Evolutionary conservation across 768 basidiomycete species (phyloP).

Genomic region (Trametes cingulata): DNA sequence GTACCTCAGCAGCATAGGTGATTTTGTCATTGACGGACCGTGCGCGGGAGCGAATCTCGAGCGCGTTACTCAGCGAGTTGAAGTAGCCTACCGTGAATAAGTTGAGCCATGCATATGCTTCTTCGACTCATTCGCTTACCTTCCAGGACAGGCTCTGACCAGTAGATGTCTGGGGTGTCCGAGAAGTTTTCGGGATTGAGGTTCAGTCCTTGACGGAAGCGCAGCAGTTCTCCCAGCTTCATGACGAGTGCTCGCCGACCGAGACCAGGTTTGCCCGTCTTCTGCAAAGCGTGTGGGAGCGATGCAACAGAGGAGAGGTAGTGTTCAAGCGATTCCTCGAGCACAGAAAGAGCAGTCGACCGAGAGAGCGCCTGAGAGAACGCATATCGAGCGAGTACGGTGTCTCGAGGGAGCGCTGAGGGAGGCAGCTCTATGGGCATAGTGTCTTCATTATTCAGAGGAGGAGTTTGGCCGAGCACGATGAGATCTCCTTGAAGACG

Average conservation of each 20-base stretch:
- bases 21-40: conserved; percentile 89
- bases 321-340: conserved; percentile 82
- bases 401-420: conserved; percentile 61
- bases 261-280: conserved; percentile 84
- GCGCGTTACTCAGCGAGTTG: conserved; percentile 77
- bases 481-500: conserved; percentile 91
- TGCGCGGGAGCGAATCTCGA: conserved; percentile 84
- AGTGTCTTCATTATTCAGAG: conserved; percentile 54
- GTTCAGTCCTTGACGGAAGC: conserved; percentile 89
- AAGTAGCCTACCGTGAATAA: conserved; percentile 63
- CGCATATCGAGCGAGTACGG: conserved; percentile 84
- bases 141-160: conserved; percentile 91
- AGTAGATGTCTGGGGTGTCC: conserved; percentile 91
- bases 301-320: conserved; percentile 83
- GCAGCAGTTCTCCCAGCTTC: conserved; percentile 89
- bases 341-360: conserved; percentile 81
- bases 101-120: no score
- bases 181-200: conserved; percentile 87
- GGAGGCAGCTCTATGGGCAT: conserved; percentile 47
- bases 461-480: conserved; percentile 73
- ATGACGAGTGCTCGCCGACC: conserved; percentile 81
- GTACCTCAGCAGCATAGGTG: conserved; percentile 80
- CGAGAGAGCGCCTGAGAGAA: conserved; percentile 90
- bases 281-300: conserved; percentile 72
- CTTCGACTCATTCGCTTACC: conserved; percentile 44